phyloP scores from a whole-genome alignment of 495 filamentous ascomycete species.

The Endocarpon pusillum region DNA sequence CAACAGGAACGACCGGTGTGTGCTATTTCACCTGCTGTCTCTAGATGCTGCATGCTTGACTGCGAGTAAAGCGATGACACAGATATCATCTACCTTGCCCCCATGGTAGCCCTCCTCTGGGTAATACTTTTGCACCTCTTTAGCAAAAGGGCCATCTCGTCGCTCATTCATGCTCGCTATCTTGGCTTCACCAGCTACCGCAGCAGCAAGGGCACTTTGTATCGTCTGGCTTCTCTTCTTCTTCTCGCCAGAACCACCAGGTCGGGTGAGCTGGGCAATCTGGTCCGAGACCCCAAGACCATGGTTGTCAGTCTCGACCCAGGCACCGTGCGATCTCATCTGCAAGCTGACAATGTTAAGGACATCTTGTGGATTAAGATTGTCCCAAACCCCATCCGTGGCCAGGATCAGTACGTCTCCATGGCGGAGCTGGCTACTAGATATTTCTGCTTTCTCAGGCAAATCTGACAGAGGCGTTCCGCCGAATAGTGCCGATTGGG shows the following conservation, averaged over 20 bases:
- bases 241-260: constrained; percentile 19
- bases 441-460: constrained; percentile 69
- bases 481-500: constrained; percentile 62
- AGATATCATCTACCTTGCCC: constrained; percentile 87
- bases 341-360: constrained; percentile 56
- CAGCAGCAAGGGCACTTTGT: constrained; percentile 59
- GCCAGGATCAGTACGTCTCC: constrained; percentile 85
- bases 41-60: too few species aligned
- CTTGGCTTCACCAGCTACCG: constrained; percentile 68
- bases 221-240: constrained; percentile 26
- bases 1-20: too few species aligned
- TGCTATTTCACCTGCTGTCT: too few species aligned
- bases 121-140: constrained; percentile 73
- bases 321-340: constrained; percentile 59
- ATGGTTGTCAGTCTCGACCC: constrained; percentile 39
- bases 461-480: constrained; percentile 64
- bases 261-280: constrained; percentile 32
- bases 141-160: constrained; percentile 82
- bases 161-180: constrained; percentile 58
- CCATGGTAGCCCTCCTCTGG: constrained; percentile 70
- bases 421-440: constrained; percentile 57
- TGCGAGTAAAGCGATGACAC: constrained; percentile 57
- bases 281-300: constrained; percentile 40
- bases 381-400: constrained; percentile 93
- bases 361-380: constrained; percentile 78